Evolutionary conservation across 306 rosid genomes (phyloP).

Genomic region (Vicia sativa): DNA sequence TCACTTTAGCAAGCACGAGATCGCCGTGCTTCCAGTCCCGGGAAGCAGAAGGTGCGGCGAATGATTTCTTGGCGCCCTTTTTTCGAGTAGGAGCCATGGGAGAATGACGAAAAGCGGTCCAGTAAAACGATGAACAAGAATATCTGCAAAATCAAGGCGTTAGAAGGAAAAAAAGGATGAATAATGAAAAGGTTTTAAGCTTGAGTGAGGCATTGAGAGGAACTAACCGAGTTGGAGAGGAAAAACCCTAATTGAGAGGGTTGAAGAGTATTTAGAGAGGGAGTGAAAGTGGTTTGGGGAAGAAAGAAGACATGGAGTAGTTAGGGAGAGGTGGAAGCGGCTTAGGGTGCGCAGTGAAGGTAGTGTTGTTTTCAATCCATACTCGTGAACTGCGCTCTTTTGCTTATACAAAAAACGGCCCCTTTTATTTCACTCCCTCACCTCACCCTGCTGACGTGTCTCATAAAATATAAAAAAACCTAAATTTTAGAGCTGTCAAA

Average conservation of each 20-base stretch:
- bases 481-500: not conserved
- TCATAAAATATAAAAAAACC: not conserved
- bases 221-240: not conserved
- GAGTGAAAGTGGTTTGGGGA: not conserved
- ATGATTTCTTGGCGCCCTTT: slow-evolving; percentile 73
- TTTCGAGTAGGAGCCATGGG: slow-evolving; percentile 85
- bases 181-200: slow-evolving; percentile 44
- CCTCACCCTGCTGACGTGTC: not conserved
- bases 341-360: slow-evolving; percentile 21
- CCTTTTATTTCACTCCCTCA: not conserved
- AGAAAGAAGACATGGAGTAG: slow-evolving; percentile 10
- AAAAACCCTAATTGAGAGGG: slow-evolving; percentile 35
- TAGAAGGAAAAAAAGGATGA: slow-evolving; percentile 46
- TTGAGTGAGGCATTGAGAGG: slow-evolving; percentile 49
- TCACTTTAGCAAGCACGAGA: slow-evolving; percentile 95
- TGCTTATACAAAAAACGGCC: slow-evolving; percentile 10
- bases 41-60: slow-evolving; percentile 70
- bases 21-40: slow-evolving; percentile 92
- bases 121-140: slow-evolving; percentile 32
- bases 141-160: slow-evolving; percentile 36
- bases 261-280: not conserved
- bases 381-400: slow-evolving; percentile 41
- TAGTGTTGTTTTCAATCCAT: not conserved
- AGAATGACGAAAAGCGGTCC: slow-evolving; percentile 16
- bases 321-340: slow-evolving; percentile 14